Evolutionary conservation across 2,329 filamentous ascomycete genomes (phyloP).

Genomic region (Arthrobotrys musiformis): DNA sequence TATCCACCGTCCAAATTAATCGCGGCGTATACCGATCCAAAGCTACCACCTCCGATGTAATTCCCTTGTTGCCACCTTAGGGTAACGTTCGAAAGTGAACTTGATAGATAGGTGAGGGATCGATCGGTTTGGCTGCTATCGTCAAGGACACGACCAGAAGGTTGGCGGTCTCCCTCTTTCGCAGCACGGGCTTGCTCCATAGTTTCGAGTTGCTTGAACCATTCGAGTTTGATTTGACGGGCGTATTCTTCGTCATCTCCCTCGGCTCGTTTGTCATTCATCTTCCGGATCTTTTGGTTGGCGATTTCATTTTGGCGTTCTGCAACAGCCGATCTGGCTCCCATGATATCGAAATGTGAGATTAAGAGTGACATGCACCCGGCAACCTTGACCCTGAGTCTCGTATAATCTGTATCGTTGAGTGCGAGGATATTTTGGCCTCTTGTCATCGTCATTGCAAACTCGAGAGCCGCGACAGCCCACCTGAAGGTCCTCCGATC

Average conservation of each 20-base stretch:
- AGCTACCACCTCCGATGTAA: constrained; percentile 95
- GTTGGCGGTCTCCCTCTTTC: constrained; percentile 84
- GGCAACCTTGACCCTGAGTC: constrained; percentile 85
- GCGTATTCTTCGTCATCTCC: constrained; percentile 87
- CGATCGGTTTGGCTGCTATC: constrained; percentile 95
- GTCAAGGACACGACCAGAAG: constrained; percentile 89
- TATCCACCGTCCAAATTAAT: constrained; percentile 97
- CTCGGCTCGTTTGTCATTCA: constrained; percentile 78
- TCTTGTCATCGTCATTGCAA: constrained; percentile 96
- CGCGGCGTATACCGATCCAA: constrained; percentile 95
- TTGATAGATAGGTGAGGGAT: constrained; percentile 91
- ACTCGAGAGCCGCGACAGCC: constrained; percentile 94
- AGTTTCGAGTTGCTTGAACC: constrained; percentile 76
- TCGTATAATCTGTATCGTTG: constrained; percentile 85
- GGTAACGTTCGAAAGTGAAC: constrained; percentile 92
- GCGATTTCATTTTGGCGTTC: constrained; percentile 90
- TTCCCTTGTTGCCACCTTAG: constrained; percentile 99
- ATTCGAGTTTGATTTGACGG: constrained; percentile 77
- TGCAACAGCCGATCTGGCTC: constrained; percentile 90
- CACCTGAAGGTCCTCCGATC: constrained; percentile 97
- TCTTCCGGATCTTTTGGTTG: constrained; percentile 77
- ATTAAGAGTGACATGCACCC: constrained; percentile 98
- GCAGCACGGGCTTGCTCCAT: constrained; percentile 83
- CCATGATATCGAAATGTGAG: constrained; percentile 99
- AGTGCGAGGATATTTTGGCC: constrained; percentile 93